Evolutionary conservation across 768 basidiomycete species (phyloP).

Genomic region (Leccinellum luteum): DNA sequence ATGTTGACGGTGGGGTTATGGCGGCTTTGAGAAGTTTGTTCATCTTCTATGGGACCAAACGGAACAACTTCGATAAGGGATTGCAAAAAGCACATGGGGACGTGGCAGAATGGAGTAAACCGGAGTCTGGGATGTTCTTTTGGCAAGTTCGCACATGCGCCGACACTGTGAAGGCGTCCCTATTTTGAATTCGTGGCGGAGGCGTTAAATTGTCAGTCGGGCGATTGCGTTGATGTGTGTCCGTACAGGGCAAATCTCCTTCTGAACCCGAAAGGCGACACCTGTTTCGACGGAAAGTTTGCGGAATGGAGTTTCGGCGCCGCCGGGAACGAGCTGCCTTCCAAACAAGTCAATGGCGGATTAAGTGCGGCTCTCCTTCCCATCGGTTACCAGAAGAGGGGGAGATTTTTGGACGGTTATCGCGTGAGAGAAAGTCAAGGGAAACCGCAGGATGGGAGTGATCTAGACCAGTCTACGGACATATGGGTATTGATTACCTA

Average conservation of each 20-base stretch:
- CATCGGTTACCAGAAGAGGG: conserved; percentile 51
- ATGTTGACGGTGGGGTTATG: conserved; percentile 57
- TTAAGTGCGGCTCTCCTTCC: conserved; percentile 72
- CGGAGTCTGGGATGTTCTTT: conserved; percentile 82
- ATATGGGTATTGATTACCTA: neutral
- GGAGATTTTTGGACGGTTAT: conserved; percentile 44
- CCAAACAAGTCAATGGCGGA: conserved; percentile 61
- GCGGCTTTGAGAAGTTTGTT: conserved; percentile 66
- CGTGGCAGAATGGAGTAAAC: conserved; percentile 62
- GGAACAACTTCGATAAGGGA: conserved; percentile 68
- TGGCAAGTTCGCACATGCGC: conserved; percentile 45
- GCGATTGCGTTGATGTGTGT: neutral
- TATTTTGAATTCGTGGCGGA: conserved; percentile 6
- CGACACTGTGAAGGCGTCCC: neutral
- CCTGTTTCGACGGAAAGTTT: conserved; percentile 69
- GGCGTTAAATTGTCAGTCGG: neutral
- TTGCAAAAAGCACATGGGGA: conserved; percentile 68
- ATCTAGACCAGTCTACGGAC: neutral
- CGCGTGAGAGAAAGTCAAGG: conserved; percentile 15
- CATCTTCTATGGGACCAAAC: conserved; percentile 57
- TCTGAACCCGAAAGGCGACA: conserved; percentile 30
- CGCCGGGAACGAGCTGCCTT: conserved; percentile 74
- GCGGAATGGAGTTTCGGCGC: conserved; percentile 66
- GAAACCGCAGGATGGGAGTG: neutral
- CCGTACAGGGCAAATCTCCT: conserved; percentile 57